Evolutionary conservation across 2,329 filamentous ascomycete genomes (phyloP).

Genomic region (Penicillium sclerotigenum): DNA sequence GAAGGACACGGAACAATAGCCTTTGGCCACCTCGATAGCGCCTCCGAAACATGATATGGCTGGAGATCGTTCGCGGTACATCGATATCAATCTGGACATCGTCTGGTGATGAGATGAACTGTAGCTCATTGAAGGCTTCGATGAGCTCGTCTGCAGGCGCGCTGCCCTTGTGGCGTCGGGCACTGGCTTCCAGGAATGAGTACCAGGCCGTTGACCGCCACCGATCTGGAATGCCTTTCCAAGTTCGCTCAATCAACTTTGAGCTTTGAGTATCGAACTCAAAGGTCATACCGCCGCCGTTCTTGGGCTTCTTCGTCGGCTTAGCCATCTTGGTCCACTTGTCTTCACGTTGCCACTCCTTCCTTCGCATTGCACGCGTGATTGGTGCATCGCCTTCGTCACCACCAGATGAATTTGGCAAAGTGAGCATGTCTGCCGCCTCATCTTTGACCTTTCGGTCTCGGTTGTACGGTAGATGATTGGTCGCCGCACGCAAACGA

Average conservation of each 20-base stretch:
- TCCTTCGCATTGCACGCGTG: slow-evolving; percentile 52
- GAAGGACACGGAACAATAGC: slow-evolving; percentile 85
- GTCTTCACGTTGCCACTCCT: slow-evolving; percentile 61
- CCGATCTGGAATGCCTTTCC: slow-evolving; percentile 96
- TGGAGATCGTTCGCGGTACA: slow-evolving; percentile 88
- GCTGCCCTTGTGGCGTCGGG: slow-evolving; percentile 60
- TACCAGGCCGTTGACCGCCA: slow-evolving; percentile 95
- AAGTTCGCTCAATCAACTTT: slow-evolving; percentile 87
- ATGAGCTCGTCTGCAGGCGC: slow-evolving; percentile 70
- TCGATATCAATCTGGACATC: slow-evolving; percentile 97
- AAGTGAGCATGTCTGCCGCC: slow-evolving; percentile 63
- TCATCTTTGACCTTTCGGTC: slow-evolving; percentile 57
- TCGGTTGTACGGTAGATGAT: slow-evolving; percentile 52
- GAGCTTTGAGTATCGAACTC: slow-evolving; percentile 79
- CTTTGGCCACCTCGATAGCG: slow-evolving; percentile 91
- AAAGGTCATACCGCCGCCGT: slow-evolving; percentile 62
- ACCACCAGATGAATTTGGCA: slow-evolving; percentile 52
- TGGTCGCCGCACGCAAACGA: slow-evolving; percentile 52
- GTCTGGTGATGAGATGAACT: slow-evolving; percentile 73
- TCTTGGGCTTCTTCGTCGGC: slow-evolving; percentile 42
- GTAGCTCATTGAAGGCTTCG: slow-evolving; percentile 67
- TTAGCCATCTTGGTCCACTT: slow-evolving; percentile 68
- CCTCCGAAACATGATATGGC: slow-evolving; percentile 94
- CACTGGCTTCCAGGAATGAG: slow-evolving; percentile 79
- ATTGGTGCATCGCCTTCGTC: slow-evolving; percentile 49